Conservation (phyloP, 441 rosid genomes). For the Gossypium gossypioides region DNA sequence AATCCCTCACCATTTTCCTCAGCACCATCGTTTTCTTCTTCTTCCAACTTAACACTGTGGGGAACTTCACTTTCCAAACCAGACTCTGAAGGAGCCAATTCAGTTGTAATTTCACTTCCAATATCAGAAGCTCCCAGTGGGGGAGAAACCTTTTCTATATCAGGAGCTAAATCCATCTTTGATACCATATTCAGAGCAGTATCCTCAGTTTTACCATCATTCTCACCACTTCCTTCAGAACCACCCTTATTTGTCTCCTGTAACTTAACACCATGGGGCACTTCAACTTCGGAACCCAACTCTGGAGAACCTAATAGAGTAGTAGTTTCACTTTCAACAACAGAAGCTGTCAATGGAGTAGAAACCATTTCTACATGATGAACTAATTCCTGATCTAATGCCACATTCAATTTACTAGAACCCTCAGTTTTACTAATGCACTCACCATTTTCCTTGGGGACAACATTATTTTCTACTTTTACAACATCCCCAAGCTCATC, state of each 20-base stretch:
- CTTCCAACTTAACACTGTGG: neutral
- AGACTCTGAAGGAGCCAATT: slow-evolving; percentile 7
- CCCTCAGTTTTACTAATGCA: slow-evolving; percentile 7
- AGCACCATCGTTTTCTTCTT: neutral
- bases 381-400: neutral
- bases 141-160: slow-evolving; percentile 9
- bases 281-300: slow-evolving; percentile 1
- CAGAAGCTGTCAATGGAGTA: slow-evolving; percentile 4
- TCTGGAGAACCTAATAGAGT: slow-evolving; percentile 7
- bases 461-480: slow-evolving; percentile 14
- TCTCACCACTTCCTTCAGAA: slow-evolving; percentile 11
- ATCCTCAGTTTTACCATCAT: slow-evolving; percentile 13
- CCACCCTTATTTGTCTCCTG: slow-evolving; percentile 1
- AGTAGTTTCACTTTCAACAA: slow-evolving; percentile 10
- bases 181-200: neutral
- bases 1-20: slow-evolving; percentile 6
- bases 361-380: slow-evolving; percentile 13
- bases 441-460: slow-evolving; percentile 9
- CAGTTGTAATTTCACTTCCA: slow-evolving; percentile 12
- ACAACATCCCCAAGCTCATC: slow-evolving; percentile 13
- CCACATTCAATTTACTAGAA: slow-evolving; percentile 5
- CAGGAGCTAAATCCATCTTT: slow-evolving; percentile 1
- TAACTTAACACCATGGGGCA: neutral
- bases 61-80: neutral
- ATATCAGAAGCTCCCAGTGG: slow-evolving; percentile 4